Conservation (phyloP, 1,284 basidiomycete species). For the Blastosporella zonata region DNA sequence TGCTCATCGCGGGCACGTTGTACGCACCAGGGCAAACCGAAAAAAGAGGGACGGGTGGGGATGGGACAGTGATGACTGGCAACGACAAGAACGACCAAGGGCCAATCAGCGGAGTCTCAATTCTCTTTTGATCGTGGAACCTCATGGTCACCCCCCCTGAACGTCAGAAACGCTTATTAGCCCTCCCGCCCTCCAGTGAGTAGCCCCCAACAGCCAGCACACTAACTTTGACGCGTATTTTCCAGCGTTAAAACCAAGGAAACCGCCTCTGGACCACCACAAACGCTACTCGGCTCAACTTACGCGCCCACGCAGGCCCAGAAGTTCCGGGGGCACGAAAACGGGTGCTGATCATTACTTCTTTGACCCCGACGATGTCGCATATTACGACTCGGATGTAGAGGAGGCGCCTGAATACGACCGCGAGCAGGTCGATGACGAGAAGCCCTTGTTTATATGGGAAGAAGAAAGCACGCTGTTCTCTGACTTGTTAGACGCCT, state of each 20-base stretch:
- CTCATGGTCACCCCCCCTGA: conserved; percentile 19
- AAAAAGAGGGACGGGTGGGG: conserved; percentile 16
- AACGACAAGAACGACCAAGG: conserved; percentile 15
- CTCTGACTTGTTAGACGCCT: conserved; percentile 46
- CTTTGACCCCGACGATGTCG: conserved; percentile 16
- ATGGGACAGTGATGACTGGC: conserved; percentile 13
- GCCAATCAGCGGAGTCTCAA: conserved; percentile 39
- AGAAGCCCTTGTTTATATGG: conserved; percentile 42
- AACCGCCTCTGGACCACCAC: neutral
- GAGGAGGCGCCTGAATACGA: conserved; percentile 6
- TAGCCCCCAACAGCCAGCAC: neutral
- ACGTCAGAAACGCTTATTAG: conserved; percentile 8
- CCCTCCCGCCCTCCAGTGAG: conserved; percentile 3
- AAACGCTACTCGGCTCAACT: conserved; percentile 3
- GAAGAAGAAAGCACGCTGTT: conserved; percentile 55
- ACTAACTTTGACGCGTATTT: conserved; percentile 2
- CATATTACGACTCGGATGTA: conserved; percentile 19
- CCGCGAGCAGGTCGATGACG: conserved; percentile 22
- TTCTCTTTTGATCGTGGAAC: conserved; percentile 14
- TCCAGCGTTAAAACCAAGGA: conserved; percentile 9
- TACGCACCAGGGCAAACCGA: conserved; percentile 23
- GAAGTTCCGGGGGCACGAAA: conserved; percentile 1
- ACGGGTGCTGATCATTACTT: conserved; percentile 1
- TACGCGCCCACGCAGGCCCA: conserved; percentile 6
- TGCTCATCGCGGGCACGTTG: conserved; percentile 2